Evolutionary conservation across 495 filamentous ascomycete species (phyloP).

Genomic region (Xylaria curta): DNA sequence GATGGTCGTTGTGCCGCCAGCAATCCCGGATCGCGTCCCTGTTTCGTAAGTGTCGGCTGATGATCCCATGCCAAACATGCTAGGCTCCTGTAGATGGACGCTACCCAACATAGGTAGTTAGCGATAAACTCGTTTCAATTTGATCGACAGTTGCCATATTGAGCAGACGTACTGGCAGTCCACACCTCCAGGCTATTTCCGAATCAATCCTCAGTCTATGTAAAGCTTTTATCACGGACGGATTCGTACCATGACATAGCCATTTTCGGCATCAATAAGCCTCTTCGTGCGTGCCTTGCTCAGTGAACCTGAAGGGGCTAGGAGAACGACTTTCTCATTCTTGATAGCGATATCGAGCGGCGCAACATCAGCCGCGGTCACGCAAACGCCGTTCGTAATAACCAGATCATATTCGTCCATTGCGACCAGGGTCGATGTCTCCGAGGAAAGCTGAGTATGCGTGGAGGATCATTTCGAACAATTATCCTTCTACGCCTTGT

Average conservation of each 20-base stretch:
- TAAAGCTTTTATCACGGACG: not conserved
- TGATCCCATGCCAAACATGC: conserved; percentile 55
- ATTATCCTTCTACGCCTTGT: not conserved
- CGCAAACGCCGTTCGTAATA: conserved; percentile 55
- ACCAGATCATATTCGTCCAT: conserved; percentile 48
- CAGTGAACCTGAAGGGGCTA: conserved; percentile 47
- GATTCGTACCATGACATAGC: conserved; percentile 47
- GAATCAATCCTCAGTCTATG: not conserved
- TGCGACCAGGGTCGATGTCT: not conserved
- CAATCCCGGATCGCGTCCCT: conserved; percentile 63
- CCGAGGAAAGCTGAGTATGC: not conserved
- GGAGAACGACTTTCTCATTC: conserved; percentile 54
- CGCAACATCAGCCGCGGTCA: conserved; percentile 54
- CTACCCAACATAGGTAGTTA: not conserved
- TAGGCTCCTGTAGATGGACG: conserved; percentile 52
- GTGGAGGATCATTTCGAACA: not conserved
- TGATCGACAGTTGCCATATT: not conserved
- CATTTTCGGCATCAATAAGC: conserved; percentile 57
- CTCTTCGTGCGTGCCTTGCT: conserved; percentile 36
- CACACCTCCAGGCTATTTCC: conserved; percentile 43
- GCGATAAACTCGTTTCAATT: not conserved
- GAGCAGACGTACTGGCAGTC: conserved; percentile 43
- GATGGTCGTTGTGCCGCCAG: conserved; percentile 66
- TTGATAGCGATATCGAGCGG: conserved; percentile 59
- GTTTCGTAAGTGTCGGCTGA: conserved; percentile 60